Conservation (phyloP, 2,329 filamentous ascomycete species). For the Ophiostoma piceae region DNA sequence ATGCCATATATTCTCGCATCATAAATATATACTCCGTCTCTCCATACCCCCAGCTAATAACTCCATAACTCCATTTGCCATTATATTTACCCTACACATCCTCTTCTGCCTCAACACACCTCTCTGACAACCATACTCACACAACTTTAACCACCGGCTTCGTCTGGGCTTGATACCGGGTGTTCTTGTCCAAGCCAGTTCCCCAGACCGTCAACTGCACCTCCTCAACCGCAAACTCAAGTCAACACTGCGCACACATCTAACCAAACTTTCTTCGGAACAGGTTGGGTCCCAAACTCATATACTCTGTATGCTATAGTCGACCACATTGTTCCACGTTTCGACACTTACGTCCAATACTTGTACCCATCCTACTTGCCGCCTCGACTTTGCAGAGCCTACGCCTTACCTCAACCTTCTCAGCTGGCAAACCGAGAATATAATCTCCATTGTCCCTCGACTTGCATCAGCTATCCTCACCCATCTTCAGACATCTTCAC, state of each 20-base stretch:
- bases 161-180: neutral
- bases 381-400: neutral
- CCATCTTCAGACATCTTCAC: neutral
- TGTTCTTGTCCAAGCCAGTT: neutral
- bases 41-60: neutral
- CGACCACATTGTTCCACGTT: neutral
- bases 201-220: neutral
- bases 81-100: neutral
- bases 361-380: neutral
- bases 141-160: constrained; percentile 1
- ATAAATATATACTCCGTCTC: neutral
- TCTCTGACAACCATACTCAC: neutral
- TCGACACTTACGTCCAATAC: neutral
- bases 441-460: neutral
- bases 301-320: neutral
- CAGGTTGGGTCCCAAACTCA: neutral
- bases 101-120: neutral
- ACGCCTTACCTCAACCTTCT: neutral
- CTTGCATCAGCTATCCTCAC: neutral
- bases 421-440: neutral
- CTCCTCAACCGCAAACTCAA: neutral
- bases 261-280: neutral
- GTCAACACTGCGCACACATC: neutral
- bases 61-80: neutral
- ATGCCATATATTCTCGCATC: neutral